Percentiles rank a stretch among this genome's conserved stretches.
Conservation (phyloP, 345 rosid species). For the Salix dunnii region DNA sequence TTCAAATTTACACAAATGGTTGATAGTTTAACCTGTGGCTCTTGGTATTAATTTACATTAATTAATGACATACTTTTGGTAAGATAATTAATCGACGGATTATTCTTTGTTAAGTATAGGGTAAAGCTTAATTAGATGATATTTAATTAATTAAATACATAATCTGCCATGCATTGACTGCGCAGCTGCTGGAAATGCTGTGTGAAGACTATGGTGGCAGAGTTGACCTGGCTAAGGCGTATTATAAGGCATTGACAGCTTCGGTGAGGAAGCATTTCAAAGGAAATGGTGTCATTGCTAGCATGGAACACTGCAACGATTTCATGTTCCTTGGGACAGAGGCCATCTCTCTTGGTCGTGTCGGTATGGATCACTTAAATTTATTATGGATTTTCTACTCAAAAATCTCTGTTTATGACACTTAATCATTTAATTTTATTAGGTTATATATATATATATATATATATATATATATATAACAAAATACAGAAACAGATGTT, state of each 20-base stretch:
- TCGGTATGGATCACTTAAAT: conserved; percentile 46
- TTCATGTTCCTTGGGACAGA: conserved; percentile 97
- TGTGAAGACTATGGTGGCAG: conserved; percentile 88
- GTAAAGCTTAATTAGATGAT: background rate
- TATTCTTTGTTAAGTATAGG: too few relatives aligned
- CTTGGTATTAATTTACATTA: too few relatives aligned
- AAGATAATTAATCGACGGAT: too few relatives aligned
- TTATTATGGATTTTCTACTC: background rate
- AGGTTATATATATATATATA: too few relatives aligned
- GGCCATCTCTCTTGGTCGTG: conserved; percentile 93
- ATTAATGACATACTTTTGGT: too few relatives aligned
- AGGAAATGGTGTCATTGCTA: conserved; percentile 94
- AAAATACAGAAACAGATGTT: too few relatives aligned
- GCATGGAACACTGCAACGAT: conserved; percentile 98
- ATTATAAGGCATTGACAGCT: conserved; percentile 68
- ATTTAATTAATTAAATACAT: background rate
- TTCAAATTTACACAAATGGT: too few relatives aligned
- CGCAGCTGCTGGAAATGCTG: conserved; percentile 78
- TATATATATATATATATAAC: too few relatives aligned
- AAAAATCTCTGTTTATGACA: too few relatives aligned
- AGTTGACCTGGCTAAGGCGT: conserved; percentile 82
- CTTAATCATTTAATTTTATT: too few relatives aligned
- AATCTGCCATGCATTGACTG: background rate
- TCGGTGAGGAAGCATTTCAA: conserved; percentile 81
- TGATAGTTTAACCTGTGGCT: too few relatives aligned